Base-by-base conservation (phyloP, 352 stramenopile species). In the Halophytophthora batemanensis region DNA sequence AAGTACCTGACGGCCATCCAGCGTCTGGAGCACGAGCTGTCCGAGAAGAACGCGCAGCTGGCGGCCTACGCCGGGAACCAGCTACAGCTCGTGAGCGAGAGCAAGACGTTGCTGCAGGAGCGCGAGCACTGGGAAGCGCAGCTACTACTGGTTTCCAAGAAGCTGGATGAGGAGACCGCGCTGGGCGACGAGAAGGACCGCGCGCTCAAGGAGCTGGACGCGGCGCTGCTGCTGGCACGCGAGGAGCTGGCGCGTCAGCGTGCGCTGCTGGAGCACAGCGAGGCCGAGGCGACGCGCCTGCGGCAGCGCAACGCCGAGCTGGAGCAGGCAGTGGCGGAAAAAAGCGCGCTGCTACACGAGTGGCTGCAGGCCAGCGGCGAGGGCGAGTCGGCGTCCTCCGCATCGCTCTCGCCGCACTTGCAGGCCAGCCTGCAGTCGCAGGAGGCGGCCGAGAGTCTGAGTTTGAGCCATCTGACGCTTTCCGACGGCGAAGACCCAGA, bases 71-170 rank as follows among this genome's bases (percentile, higher is more conserved):
- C 71, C 0, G 77, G 79, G 8, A 72, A 84, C 36, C 77, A 91
- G 48, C 55, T 88, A 44, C 62, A 74, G 46, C 64, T 90, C 12
- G 74, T 88, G 53, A 77, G 65, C 34, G 77, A 90, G 46, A 90
- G 76, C 64, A 87, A 93, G 56, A 69, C 81, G 62, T 61, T 90
- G 22, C 45, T 87, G 31, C 76, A 87, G 45, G 72, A 77, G 40
- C 74, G 76, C 33, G 63, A 85, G 50, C 61, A 82, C 7, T 87
- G 76, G 74, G 66, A 77, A 58, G 50, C 54, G 34, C 66, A 87
- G 58, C 53, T 90, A 13, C 46, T 69, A 31, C 61, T 83, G n/a
- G 60, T 80, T 46, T 76, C 72, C 21, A 82, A 79, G 54, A 62
- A 58, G 6, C 63, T 91, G 18, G 53, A 85, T 21, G 80, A 88